These are phyloP conservation scores for Penicillium janthinellum DNA, from an alignment of 2,329 filamentous ascomycete genomes.

Conservation along the genomic window DNA sequence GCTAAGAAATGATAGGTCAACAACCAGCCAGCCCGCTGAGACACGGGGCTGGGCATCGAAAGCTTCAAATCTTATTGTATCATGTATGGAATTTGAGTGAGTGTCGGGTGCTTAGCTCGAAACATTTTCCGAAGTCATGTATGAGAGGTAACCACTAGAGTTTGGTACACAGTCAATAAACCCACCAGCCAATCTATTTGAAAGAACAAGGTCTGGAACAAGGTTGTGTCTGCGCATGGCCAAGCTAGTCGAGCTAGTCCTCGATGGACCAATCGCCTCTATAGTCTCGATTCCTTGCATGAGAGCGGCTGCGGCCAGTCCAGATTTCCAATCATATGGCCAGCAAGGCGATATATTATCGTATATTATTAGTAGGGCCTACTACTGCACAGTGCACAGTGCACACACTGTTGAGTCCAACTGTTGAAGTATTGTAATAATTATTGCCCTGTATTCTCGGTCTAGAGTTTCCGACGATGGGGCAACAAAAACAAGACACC, in stretches of 20 bases:
- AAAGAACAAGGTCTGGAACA: conserved; percentile 4
- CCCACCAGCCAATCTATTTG: background rate
- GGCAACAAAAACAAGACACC: background rate
- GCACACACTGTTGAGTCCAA: background rate
- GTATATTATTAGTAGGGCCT: background rate
- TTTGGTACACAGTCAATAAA: background rate
- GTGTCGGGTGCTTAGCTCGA: conserved; percentile 7
- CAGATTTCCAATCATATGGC: conserved; percentile 3
- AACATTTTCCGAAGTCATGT: background rate
- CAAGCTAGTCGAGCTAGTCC: conserved; percentile 11
- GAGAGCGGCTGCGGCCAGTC: conserved; percentile 4
- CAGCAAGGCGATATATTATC: background rate
- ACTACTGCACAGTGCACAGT: too few relatives aligned
- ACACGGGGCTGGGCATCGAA: background rate
- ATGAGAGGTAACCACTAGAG: background rate
- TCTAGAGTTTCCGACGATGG: background rate
- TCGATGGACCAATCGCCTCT: conserved; percentile 24
- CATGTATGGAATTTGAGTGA: too few relatives aligned
- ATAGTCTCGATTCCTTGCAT: conserved; percentile 27
- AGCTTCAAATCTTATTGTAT: background rate
- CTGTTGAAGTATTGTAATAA: too few relatives aligned
- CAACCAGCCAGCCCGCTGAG: conserved; percentile 1
- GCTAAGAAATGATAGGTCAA: conserved; percentile 12
- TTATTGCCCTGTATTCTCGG: background rate
- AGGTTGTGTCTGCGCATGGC: conserved; percentile 6